Conservation (phyloP, 257 asterid genomes). For the Henckelia pumila region DNA sequence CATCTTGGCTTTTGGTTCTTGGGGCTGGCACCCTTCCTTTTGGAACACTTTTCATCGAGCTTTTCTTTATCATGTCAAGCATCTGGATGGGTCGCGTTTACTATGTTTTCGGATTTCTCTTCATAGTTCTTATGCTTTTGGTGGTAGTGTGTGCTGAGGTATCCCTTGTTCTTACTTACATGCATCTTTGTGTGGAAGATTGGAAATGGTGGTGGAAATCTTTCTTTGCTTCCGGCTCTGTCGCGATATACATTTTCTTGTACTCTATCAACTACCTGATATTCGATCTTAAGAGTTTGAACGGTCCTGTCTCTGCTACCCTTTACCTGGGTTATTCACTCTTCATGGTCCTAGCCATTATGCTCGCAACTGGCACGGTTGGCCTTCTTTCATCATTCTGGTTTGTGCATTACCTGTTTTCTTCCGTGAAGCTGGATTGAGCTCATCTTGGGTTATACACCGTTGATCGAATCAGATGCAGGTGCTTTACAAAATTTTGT, state of each 20-base stretch:
- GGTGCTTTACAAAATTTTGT: constrained; percentile 15
- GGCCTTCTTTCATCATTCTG: constrained; percentile 84
- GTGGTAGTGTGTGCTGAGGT: constrained; percentile 88
- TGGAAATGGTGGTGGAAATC: constrained; percentile 98
- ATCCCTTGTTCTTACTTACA: constrained; percentile 78
- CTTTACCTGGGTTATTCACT: constrained; percentile 80
- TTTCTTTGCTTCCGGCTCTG: constrained; percentile 81
- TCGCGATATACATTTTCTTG: constrained; percentile 67
- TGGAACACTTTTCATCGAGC: constrained; percentile 88
- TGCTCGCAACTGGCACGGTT: constrained; percentile 84
- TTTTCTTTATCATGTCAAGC: constrained; percentile 85
- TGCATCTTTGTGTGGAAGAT: constrained; percentile 89
- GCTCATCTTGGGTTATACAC: constrained; percentile 3
- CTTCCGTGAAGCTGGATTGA: constrained; percentile 82
- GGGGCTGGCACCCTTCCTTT: constrained; percentile 93
- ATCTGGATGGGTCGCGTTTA: constrained; percentile 92
- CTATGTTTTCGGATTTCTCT: constrained; percentile 79
- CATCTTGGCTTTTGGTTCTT: constrained; percentile 80
- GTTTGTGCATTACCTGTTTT: constrained; percentile 85
- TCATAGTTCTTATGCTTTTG: constrained; percentile 60
- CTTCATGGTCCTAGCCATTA: constrained; percentile 74
- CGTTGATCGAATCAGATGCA: constrained; percentile 19
- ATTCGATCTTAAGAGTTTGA: constrained; percentile 75
- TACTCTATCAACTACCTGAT: constrained; percentile 71
- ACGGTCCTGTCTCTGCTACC: constrained; percentile 84